A percentile compares a stretch with the other conserved stretches of the same genome.
phyloP scores from a whole-genome alignment of 345 rosid genomes.

The Trapa incisa region DNA sequence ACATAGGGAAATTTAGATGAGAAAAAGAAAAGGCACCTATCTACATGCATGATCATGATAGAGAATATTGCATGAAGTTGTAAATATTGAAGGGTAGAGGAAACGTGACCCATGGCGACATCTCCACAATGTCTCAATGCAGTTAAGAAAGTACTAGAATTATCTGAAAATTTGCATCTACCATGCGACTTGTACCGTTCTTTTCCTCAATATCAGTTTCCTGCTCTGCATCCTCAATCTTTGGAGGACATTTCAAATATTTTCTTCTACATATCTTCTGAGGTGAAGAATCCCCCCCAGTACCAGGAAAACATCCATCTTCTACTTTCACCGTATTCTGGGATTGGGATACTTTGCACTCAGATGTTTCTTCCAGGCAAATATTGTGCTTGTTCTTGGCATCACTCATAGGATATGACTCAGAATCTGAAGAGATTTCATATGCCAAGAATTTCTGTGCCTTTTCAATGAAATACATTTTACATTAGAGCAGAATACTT shows the following conservation, averaged over 20 bases:
- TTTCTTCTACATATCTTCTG: constrained; percentile 41
- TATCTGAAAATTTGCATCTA: neutral
- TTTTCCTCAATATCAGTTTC: constrained; percentile 17
- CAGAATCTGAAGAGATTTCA: constrained; percentile 68
- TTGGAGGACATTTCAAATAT: constrained; percentile 28
- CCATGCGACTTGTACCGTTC: constrained; percentile 26
- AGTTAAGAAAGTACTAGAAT: neutral
- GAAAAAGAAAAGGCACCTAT: neutral
- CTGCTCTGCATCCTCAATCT: constrained; percentile 20
- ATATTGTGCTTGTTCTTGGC: constrained; percentile 8
- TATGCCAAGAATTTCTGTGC: constrained; percentile 25
- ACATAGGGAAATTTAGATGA: constrained; percentile 8
- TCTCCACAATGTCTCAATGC: neutral
- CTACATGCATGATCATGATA: neutral
- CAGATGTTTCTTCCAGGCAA: constrained; percentile 10
- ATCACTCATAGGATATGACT: constrained; percentile 32
- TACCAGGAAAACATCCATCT: constrained; percentile 19
- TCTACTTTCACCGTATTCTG: constrained; percentile 23
- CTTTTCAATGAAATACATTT: constrained; percentile 22
- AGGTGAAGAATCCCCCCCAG: constrained; percentile 17
- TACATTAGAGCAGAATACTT: constrained; percentile 11
- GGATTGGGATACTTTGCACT: constrained; percentile 13
- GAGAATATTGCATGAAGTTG: too few species aligned
- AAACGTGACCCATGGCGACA: neutral
- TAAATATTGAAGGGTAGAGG: neutral